A percentile compares a stretch with the other conserved stretches of the same genome.
Evolutionary conservation across 495 filamentous ascomycete species (phyloP).

Genomic region (Neurospora hispaniola): DNA sequence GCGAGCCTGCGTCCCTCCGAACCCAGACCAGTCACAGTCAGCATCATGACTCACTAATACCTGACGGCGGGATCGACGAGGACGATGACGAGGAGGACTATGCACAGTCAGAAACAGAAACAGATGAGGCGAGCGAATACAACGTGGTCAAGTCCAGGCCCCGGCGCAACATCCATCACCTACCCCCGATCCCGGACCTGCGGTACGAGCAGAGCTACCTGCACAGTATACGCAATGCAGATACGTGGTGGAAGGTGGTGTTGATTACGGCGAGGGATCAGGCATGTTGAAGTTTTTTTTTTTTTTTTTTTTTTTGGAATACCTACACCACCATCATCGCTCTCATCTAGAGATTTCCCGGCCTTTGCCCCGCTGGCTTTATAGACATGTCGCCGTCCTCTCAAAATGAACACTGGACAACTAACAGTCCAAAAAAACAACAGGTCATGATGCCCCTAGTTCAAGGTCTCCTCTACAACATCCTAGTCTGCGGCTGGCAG

Average conservation of each 20-base stretch:
- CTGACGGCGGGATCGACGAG: slow-evolving; percentile 10
- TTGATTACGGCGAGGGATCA: slow-evolving; percentile 86
- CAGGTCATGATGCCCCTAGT: slow-evolving; percentile 73
- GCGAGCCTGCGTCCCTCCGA: slow-evolving; percentile 32
- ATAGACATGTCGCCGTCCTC: no score
- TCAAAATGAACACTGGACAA: background rate
- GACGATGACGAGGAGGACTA: slow-evolving; percentile 20
- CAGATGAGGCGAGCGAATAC: slow-evolving; percentile 23
- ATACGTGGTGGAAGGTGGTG: slow-evolving; percentile 63
- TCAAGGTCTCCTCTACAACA: slow-evolving; percentile 75
- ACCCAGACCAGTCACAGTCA: slow-evolving; percentile 1
- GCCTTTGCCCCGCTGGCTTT: background rate
- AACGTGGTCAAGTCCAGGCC: slow-evolving; percentile 44
- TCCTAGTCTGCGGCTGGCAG: slow-evolving; percentile 70
- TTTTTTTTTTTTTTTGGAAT: background rate
- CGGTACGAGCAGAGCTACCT: slow-evolving; percentile 97
- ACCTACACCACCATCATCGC: background rate
- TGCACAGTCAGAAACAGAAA: slow-evolving; percentile 10
- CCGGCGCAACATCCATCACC: slow-evolving; percentile 33
- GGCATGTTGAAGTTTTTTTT: slow-evolving; percentile 33
- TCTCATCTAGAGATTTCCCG: no score
- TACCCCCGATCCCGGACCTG: slow-evolving; percentile 85
- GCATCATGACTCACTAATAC: background rate
- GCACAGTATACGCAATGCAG: slow-evolving; percentile 64
- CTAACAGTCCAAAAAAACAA: background rate